Percentiles rank a stretch among this genome's conserved stretches.
phyloP scores from a whole-genome alignment of 2,329 filamentous ascomycete genomes.

The Lojkania enalia region DNA sequence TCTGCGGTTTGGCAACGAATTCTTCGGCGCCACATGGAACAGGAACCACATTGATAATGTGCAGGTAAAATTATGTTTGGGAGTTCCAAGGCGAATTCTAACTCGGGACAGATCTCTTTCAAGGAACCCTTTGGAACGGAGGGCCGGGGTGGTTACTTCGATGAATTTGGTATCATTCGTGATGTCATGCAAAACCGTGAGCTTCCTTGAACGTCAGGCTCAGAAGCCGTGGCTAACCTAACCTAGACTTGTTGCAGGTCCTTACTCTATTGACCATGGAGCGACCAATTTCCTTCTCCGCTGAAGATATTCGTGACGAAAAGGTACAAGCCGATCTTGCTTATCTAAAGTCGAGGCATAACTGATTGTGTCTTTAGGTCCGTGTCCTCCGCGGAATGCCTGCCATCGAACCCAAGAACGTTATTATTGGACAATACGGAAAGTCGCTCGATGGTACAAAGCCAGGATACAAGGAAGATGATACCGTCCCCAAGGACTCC shows the following conservation, averaged over 20 bases:
- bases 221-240: conserved; percentile 17
- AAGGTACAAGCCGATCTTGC: conserved; percentile 65
- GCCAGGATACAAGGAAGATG: conserved; percentile 97
- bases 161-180: conserved; percentile 98
- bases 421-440: conserved; percentile 98
- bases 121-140: conserved; percentile 99
- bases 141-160: conserved; percentile 96
- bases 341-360: too few species aligned
- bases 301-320: conserved; percentile 97
- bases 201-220: conserved; percentile 26
- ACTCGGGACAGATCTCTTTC: conserved; percentile 75
- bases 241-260: conserved; percentile 81
- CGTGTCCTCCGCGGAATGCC: conserved; percentile 92
- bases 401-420: conserved; percentile 97
- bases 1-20: conserved; percentile 96
- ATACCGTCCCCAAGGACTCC: conserved; percentile 95
- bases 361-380: too few species aligned
- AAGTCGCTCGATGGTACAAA: conserved; percentile 95
- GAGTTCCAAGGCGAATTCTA: conserved; percentile 15
- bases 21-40: conserved; percentile 98
- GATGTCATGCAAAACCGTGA: conserved; percentile 98
- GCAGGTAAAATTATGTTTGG: conserved; percentile 57
- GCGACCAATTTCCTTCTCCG: conserved; percentile 94
- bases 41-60: conserved; percentile 99
- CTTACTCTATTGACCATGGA: conserved; percentile 97